Evolutionary conservation across 148 eudicot species (phyloP).

Genomic region (Nepenthes mirabilis): DNA sequence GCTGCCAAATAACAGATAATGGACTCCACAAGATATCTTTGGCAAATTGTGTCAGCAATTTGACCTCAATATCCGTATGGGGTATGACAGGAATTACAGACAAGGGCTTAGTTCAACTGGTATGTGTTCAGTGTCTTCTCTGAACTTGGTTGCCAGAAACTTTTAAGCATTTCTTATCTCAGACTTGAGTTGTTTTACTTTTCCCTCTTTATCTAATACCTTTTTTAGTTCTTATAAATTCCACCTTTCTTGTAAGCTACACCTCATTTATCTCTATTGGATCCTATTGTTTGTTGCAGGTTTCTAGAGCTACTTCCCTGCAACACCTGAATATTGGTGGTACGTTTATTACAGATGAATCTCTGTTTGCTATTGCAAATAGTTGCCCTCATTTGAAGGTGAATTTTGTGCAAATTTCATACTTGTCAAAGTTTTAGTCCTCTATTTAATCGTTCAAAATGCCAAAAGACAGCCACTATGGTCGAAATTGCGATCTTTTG

Average conservation of each 20-base stretch:
- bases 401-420: neutral
- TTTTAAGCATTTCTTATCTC: neutral
- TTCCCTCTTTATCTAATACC: neutral
- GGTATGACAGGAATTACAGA: slow-evolving; percentile 86
- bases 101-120: slow-evolving; percentile 75
- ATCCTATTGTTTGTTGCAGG: slow-evolving; percentile 21
- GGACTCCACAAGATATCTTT: slow-evolving; percentile 63
- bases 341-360: slow-evolving; percentile 69
- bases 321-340: slow-evolving; percentile 84
- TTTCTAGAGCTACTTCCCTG: slow-evolving; percentile 59
- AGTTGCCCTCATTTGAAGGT: slow-evolving; percentile 72
- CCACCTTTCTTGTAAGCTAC: no score
- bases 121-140: slow-evolving; percentile 11
- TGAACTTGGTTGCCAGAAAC: neutral
- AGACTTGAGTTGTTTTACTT: neutral
- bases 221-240: no score
- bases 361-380: slow-evolving; percentile 66
- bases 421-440: neutral
- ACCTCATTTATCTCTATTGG: no score
- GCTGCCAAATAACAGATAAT: slow-evolving; percentile 83
- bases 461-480: no score
- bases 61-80: slow-evolving; percentile 82
- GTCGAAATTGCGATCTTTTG: no score
- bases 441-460: neutral
- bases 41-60: slow-evolving; percentile 60